A percentile compares a stretch with the other conserved stretches of the same genome.
phyloP scores from a whole-genome alignment of 768 basidiomycete genomes.

The Lentinula sp. region DNA sequence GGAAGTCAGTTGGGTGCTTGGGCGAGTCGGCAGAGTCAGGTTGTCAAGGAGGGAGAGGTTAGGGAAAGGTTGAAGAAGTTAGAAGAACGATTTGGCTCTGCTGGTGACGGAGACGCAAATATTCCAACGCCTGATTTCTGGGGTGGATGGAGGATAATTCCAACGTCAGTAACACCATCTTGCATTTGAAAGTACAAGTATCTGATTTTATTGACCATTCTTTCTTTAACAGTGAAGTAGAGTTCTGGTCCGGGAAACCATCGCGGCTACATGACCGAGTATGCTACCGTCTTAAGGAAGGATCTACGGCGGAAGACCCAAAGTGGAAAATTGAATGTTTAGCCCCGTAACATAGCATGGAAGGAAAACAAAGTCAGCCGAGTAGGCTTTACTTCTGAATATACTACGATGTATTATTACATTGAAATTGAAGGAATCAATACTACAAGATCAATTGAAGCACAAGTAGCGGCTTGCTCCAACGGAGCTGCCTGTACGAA shows the following conservation, averaged over 20 bases:
- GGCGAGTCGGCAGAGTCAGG: conserved; percentile 85
- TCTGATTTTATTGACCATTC: background rate
- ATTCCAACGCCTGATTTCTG: conserved; percentile 86
- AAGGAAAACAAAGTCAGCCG: no score
- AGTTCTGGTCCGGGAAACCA: conserved; percentile 98
- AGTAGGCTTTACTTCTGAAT: no score
- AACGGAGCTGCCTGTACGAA: no score
- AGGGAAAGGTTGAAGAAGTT: conserved; percentile 52
- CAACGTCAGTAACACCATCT: conserved; percentile 50
- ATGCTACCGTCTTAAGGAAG: conserved; percentile 56
- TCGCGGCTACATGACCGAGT: conserved; percentile 91
- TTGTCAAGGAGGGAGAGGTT: conserved; percentile 71
- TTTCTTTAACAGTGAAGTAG: conserved; percentile 64
- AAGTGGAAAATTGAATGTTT: conserved; percentile 78
- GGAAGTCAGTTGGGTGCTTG: conserved; percentile 88
- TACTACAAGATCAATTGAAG: no score
- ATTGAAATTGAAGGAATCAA: no score
- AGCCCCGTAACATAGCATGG: conserved; percentile 35
- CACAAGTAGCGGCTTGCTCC: no score
- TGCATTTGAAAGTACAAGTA: conserved; percentile 3
- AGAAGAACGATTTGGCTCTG: conserved; percentile 49
- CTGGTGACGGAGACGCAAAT: conserved; percentile 34
- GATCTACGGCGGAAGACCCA: conserved; percentile 39
- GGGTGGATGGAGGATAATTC: conserved; percentile 96
- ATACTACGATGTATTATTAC: no score